Evolutionary conservation across 1,284 basidiomycete species (phyloP), one percentile per base, ranked within the genome.

Genomic region (Ceraceosorus guamensis): DNA sequence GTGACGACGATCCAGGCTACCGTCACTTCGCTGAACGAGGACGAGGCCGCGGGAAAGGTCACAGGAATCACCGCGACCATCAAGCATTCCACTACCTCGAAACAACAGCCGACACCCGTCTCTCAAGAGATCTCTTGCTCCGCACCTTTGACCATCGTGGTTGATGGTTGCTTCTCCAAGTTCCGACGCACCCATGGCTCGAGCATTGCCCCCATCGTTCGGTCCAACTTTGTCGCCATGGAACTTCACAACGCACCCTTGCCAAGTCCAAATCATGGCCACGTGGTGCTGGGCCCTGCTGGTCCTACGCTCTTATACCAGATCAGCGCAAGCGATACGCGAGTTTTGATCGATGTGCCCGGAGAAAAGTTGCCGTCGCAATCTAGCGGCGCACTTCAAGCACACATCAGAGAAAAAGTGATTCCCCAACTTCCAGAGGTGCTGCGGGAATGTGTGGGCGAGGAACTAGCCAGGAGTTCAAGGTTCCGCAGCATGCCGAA

Each of bases 151-250:
- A 90, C 90, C 47, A 80, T 98, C 73, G 80, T 97, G 55, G 91
- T 91, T 6, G 93, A 98, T 76, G 93, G 93, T 0, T 96, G 91
- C 77, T 91, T 91, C 77, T 93, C 90, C 46, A 88, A 88, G 68
- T 89, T 89, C 79, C 81, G 87, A 48, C 67, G 73, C 13, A 67
- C 69, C 75, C 74, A 60, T 60, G 77, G 52, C 81, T 86, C 57
- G 80, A 68, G 68, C 14, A 67, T 70, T 48, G 58, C 62, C 46
- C 87, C 70, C 0, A 76, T 79, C 7, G 84, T 84, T 7, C 82
- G 84, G 59, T 86, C 85, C 47, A 84, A 91, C 77, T 92, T 93
- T 75, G 83, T 91, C 64, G 90, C 89, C 35, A 80, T 85, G 5
- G 80, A 92, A 11, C 79, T 95, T 34, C 81, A 88, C 65, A 83